phyloP scores from a whole-genome alignment of 2,329 filamentous ascomycete genomes.

The Penicillium janthinellum region DNA sequence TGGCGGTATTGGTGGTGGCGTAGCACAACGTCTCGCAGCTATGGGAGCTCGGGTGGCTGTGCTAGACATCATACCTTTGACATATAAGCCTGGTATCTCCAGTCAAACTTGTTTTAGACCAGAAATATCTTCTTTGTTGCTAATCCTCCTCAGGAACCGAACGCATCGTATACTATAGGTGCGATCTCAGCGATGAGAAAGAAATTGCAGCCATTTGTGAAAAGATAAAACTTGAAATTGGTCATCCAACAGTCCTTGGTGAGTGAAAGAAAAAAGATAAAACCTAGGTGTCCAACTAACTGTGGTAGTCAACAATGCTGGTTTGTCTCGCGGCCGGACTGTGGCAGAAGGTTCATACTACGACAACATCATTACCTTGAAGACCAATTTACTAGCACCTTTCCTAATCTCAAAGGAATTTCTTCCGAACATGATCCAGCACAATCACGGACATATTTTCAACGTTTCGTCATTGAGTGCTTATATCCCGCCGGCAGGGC shows the following conservation, averaged over 20 bases:
- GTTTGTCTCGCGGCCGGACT: constrained; percentile 22
- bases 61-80: constrained; percentile 37
- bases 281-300: not conserved
- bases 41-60: constrained; percentile 37
- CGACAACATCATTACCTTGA: constrained; percentile 26
- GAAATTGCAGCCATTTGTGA: constrained; percentile 33
- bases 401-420: constrained; percentile 27
- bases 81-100: constrained; percentile 16
- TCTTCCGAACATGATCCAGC: constrained; percentile 26
- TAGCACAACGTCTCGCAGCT: constrained; percentile 36
- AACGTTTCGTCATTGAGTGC: constrained; percentile 29
- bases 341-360: not conserved
- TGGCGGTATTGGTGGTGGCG: constrained; percentile 46
- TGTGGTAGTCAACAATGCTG: constrained; percentile 24
- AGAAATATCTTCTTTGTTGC: not conserved
- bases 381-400: constrained; percentile 25
- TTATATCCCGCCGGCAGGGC: constrained; percentile 25
- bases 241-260: constrained; percentile 35
- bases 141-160: not conserved
- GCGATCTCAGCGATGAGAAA: constrained; percentile 42
- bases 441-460: constrained; percentile 29
- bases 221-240: constrained; percentile 36
- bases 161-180: constrained; percentile 33
- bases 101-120: not conserved
- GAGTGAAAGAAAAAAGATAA: not conserved